phyloP scores from a whole-genome alignment of 345 rosid species.

The Dipteronia sinensis region DNA sequence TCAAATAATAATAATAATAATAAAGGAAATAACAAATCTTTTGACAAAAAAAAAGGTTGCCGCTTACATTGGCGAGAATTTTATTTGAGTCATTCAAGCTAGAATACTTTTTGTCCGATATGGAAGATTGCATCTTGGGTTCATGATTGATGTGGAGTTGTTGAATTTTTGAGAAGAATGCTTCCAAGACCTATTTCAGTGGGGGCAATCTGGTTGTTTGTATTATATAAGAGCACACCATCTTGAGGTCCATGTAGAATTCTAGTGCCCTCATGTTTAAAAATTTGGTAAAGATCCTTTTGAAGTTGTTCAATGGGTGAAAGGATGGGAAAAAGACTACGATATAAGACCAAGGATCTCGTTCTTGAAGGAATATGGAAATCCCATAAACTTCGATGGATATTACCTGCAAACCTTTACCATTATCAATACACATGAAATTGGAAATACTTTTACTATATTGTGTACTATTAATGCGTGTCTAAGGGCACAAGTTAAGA shows the following conservation, averaged over 20 bases:
- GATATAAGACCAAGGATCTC: slow-evolving; percentile 13
- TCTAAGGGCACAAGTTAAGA: too few relatives aligned
- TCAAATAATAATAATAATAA: too few relatives aligned
- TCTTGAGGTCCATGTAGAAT: slow-evolving; percentile 7
- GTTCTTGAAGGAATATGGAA: slow-evolving; percentile 20
- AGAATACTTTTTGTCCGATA: neutral
- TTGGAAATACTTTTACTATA: neutral
- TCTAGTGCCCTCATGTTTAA: neutral
- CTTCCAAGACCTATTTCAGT: slow-evolving; percentile 43
- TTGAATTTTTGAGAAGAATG: slow-evolving; percentile 26
- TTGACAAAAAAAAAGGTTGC: too few relatives aligned
- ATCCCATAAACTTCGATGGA: neutral
- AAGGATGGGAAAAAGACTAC: slow-evolving; percentile 13
- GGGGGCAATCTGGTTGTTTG: slow-evolving; percentile 11
- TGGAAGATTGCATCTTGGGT: neutral
- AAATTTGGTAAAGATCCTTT: slow-evolving; percentile 28
- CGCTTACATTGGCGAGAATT: neutral
- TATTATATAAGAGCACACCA: slow-evolving; percentile 32
- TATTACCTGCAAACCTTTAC: neutral
- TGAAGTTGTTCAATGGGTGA: slow-evolving; percentile 31
- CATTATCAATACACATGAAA: neutral
- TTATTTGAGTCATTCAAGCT: neutral
- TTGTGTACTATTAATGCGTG: too few relatives aligned
- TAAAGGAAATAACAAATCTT: neutral
- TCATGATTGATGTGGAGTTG: neutral